phyloP scores from a whole-genome alignment of 2,329 filamentous ascomycete genomes.

The Keithomyces neogunnii region DNA sequence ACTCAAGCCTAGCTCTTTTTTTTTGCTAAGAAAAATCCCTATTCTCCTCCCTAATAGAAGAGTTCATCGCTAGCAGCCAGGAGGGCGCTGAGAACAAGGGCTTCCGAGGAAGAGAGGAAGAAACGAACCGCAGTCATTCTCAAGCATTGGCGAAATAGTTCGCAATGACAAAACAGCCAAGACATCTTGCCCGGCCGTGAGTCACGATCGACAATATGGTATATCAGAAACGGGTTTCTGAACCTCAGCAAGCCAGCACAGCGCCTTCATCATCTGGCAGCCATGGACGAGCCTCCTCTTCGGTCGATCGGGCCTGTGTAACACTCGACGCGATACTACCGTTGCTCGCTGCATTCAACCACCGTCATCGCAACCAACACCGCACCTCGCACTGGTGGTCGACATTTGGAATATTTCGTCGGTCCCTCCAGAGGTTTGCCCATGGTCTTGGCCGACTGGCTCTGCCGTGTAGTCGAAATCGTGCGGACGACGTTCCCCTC shows the following conservation, averaged over 20 bases:
- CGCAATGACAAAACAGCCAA: too few relatives aligned
- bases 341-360: constrained; percentile 64
- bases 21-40: too few relatives aligned
- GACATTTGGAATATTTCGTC: constrained; percentile 63
- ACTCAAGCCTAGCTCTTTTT: too few relatives aligned
- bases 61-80: too few relatives aligned
- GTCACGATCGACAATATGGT: neutral
- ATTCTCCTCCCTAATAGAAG: too few relatives aligned
- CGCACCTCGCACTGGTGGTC: constrained; percentile 72
- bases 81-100: too few relatives aligned
- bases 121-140: too few relatives aligned
- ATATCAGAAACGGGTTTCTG: neutral
- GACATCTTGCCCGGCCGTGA: too few relatives aligned
- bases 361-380: constrained; percentile 91
- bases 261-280: neutral
- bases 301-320: constrained; percentile 12
- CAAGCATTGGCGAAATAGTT: too few relatives aligned
- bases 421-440: constrained; percentile 49
- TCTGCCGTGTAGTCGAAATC: neutral
- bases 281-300: constrained; percentile 4
- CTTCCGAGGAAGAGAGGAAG: too few relatives aligned
- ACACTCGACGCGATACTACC: constrained; percentile 32
- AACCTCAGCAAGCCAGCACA: neutral
- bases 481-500: constrained; percentile 7
- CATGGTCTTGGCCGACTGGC: constrained; percentile 11